phyloP scores from a whole-genome alignment of 495 filamentous ascomycete genomes.

The Penicillium bovifimosum region DNA sequence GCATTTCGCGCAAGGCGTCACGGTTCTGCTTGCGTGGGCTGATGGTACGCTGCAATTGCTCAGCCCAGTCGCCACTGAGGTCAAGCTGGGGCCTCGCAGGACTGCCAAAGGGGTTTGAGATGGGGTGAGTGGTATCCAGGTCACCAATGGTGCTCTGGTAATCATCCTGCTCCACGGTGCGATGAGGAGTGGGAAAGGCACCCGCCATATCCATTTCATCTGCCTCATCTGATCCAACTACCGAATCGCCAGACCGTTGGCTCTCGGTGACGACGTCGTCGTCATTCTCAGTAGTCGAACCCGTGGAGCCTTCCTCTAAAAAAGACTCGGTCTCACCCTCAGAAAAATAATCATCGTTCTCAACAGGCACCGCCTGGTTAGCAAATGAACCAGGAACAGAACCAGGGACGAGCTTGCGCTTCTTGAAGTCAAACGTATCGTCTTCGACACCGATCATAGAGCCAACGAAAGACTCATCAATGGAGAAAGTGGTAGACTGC shows the following conservation, averaged over 20 bases:
- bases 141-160: slow-evolving; percentile 39
- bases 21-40: slow-evolving; percentile 86
- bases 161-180: slow-evolving; percentile 59
- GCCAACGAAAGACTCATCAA: slow-evolving; percentile 44
- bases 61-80: slow-evolving; percentile 70
- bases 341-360: slow-evolving; percentile 41
- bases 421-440: slow-evolving; percentile 79
- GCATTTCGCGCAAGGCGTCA: slow-evolving; percentile 54
- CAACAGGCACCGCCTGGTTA: slow-evolving; percentile 49
- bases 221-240: slow-evolving; percentile 64
- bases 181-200: slow-evolving; percentile 60
- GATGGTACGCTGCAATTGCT: slow-evolving; percentile 85
- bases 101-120: slow-evolving; percentile 45
- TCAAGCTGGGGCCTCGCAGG: slow-evolving; percentile 55
- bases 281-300: slow-evolving; percentile 64
- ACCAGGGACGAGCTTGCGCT: slow-evolving; percentile 64
- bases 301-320: slow-evolving; percentile 84
- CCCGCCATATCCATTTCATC: slow-evolving; percentile 75
- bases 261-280: slow-evolving; percentile 56
- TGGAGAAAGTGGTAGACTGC: slow-evolving; percentile 43
- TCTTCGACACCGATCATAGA: slow-evolving; percentile 55
- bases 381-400: slow-evolving; percentile 79
- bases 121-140: slow-evolving; percentile 39
- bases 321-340: slow-evolving; percentile 61
- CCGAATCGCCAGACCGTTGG: slow-evolving; percentile 55